Percentiles rank a stretch among this genome's conserved stretches.
Evolutionary conservation across 352 stramenopile species (phyloP).

Genomic region (Thraustotheca clavata): DNA sequence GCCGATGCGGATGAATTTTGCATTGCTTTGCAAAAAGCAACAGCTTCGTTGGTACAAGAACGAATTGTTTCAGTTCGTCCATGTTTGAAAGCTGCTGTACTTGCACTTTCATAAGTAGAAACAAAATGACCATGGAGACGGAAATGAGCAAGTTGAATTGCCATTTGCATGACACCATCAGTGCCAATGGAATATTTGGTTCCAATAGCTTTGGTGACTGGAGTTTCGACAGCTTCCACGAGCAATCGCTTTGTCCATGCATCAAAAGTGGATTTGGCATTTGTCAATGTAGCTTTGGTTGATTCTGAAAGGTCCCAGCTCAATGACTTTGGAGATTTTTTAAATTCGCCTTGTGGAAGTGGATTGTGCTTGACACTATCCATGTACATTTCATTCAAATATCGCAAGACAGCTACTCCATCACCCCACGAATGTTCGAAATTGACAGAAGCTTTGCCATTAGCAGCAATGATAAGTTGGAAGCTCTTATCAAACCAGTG

Average conservation of each 20-base stretch:
- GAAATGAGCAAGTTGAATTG: constrained; percentile 84
- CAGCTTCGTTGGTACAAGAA: constrained; percentile 81
- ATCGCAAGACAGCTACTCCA: constrained; percentile 79
- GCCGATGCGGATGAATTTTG: constrained; percentile 38
- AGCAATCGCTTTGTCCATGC: constrained; percentile 50
- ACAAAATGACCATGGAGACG: constrained; percentile 74
- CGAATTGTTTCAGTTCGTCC: constrained; percentile 85
- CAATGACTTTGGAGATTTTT: constrained; percentile 34
- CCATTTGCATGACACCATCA: constrained; percentile 89
- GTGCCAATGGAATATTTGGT: constrained; percentile 68
- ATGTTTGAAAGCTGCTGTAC: constrained; percentile 88
- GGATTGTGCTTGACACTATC: constrained; percentile 71
- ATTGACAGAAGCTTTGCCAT: constrained; percentile 77
- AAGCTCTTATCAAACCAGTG: constrained; percentile 92
- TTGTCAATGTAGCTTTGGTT: constrained; percentile 46
- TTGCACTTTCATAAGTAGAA: constrained; percentile 82
- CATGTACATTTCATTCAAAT: constrained; percentile 83
- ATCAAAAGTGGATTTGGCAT: constrained; percentile 68
- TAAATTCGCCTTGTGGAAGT: constrained; percentile 26
- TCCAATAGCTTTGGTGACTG: constrained; percentile 52
- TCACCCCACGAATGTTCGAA: constrained; percentile 89
- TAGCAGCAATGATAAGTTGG: constrained; percentile 76
- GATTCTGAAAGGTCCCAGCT: constrained; percentile 50
- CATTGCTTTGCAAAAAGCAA: constrained; percentile 68
- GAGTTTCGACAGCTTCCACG: constrained; percentile 64